Base-by-base conservation (phyloP, 768 basidiomycete genomes). In the Gyrodon lividus region DNA sequence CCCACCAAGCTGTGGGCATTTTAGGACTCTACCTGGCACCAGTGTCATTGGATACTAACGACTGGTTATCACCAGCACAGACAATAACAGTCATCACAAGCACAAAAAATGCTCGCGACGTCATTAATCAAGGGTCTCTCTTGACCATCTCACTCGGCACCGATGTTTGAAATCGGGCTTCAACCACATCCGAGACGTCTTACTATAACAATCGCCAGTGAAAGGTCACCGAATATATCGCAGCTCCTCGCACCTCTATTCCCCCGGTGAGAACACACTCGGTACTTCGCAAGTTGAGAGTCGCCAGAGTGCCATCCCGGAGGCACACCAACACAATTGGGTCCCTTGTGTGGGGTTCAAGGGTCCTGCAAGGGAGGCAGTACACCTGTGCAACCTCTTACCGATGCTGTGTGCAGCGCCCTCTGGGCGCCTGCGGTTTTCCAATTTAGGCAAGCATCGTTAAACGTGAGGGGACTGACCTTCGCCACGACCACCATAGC, bases 401-500 rank as follows among this genome's bases (percentile, higher is more conserved):
- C 14, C 5, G 13, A 26, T 50, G 55, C 62, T 46, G 52, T 61
- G 57, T 24, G 24, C 38, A 30, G 41, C 46, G 59, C 47, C 46
- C 2, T 9, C 13, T 20, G 9, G 20, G 6, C 40, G 20, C 40
- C 20, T 42, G 28, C 5, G 24, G 24, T 17, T 42, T 55, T 51
- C 63, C 42, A 22, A 19, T 47, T 62, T 53, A 41, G 54, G 58
- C 34, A 50, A 55, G 12, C 30, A 39, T 44, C 28, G 51, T 52
- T 55, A 31, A 41, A 24, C 6, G 35, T 28, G n/a, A 19, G 17
- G 35, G 4, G 33, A 14, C 35, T 35, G 16, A n/a, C 19, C 23
- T 13, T 5, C 22, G 23, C 41, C 14, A 20, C 23, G 7, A 12
- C 20, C 19, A 8, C n/a, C 35, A 37, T n/a, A 37, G 35, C 16